phyloP scores from a whole-genome alignment of 2,329 filamentous ascomycete species.

The Emericellopsis cladophorae region DNA sequence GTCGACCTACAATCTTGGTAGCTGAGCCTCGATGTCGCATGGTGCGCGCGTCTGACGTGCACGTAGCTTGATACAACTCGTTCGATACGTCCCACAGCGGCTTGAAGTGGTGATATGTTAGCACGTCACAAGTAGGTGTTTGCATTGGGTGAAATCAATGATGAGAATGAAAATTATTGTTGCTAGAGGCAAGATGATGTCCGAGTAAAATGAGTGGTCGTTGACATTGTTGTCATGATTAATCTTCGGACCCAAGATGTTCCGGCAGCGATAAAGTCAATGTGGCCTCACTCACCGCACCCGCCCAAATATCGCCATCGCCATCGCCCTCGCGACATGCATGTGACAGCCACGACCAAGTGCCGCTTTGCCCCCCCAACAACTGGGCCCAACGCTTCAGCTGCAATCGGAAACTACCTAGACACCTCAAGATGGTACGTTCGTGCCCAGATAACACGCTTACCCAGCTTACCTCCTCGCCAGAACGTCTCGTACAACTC shows the following conservation, averaged over 20 bases:
- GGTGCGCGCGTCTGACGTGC: no score
- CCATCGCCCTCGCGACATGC: background rate
- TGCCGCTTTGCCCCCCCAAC: conserved; percentile 34
- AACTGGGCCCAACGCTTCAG: conserved; percentile 37
- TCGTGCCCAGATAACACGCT: no score
- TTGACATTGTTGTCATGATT: no score
- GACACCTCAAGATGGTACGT: conserved; percentile 30
- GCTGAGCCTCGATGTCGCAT: no score
- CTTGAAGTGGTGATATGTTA: no score
- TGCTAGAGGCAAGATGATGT: no score
- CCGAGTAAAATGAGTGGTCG: no score
- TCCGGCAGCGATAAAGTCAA: background rate
- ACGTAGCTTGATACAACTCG: no score
- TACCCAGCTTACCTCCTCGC: no score
- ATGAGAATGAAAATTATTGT: background rate
- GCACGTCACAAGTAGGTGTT: background rate
- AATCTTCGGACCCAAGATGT: no score
- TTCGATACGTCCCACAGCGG: background rate
- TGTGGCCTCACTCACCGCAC: background rate
- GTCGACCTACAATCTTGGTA: no score
- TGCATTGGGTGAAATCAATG: background rate
- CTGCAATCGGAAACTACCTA: conserved; percentile 35
- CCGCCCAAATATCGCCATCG: background rate
- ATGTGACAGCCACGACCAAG: background rate
- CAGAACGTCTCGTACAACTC: conserved; percentile 80